Evolutionary conservation across 768 basidiomycete genomes (phyloP).

Genomic region (Saitozyma sp.): DNA sequence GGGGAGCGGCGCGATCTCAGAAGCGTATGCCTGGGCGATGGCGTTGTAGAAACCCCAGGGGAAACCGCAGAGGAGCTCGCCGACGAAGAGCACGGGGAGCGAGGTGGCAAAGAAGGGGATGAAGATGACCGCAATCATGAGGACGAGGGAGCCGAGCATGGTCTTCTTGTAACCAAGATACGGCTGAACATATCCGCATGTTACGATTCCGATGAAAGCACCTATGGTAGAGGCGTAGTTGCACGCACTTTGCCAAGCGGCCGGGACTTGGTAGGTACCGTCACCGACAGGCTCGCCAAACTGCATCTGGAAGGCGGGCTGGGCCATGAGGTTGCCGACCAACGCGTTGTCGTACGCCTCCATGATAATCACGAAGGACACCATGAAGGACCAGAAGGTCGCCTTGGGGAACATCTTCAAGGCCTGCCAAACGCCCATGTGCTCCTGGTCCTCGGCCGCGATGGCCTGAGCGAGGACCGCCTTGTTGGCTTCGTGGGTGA

Average conservation of each 20-base stretch:
- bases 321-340: not conserved
- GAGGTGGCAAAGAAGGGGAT: conserved; percentile 2
- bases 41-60: conserved; percentile 8
- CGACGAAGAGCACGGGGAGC: conserved; percentile 6
- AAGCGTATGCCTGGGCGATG: not conserved
- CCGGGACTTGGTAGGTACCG: conserved; percentile 1
- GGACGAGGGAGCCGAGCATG: conserved; percentile 3
- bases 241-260: conserved; percentile 5
- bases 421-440: not conserved
- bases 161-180: conserved; percentile 9
- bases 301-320: conserved; percentile 4
- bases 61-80: conserved; percentile 8
- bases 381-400: conserved; percentile 40
- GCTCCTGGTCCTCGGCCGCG: conserved; percentile 2
- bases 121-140: conserved; percentile 2
- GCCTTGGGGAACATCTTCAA: conserved; percentile 37
- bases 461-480: conserved; percentile 2
- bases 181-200: not conserved
- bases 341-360: conserved; percentile 12
- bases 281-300: conserved; percentile 3
- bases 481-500: not conserved
- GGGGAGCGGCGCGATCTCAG: conserved; percentile 2
- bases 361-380: conserved; percentile 22
- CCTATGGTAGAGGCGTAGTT: conserved; percentile 1
- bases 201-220: not conserved